These are phyloP conservation scores for Parachaetomium inaequale DNA, from an alignment of 495 filamentous ascomycete genomes.

Conservation along the genomic window DNA sequence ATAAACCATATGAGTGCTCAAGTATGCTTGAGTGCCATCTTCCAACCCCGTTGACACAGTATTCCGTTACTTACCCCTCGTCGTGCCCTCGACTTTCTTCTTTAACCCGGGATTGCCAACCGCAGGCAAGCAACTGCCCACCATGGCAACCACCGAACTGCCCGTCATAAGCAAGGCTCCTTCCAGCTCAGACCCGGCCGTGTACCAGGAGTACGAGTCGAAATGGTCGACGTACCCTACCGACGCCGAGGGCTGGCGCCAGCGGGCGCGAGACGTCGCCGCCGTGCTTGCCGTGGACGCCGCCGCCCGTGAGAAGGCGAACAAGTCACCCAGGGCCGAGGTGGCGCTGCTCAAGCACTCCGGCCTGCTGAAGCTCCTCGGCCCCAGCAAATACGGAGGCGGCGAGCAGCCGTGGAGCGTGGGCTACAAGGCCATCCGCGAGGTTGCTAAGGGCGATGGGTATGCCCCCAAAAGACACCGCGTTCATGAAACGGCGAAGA, in stretches of 20 bases:
- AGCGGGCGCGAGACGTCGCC: constrained; percentile 51
- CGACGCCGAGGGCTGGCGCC: constrained; percentile 46
- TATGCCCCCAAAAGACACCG: constrained; percentile 14
- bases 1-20: background rate
- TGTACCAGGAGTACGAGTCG: constrained; percentile 48
- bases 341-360: constrained; percentile 55
- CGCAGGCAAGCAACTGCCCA: background rate
- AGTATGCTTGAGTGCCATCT: background rate
- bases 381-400: constrained; percentile 53
- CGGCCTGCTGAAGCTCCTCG: constrained; percentile 53
- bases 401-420: constrained; percentile 55
- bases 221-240: constrained; percentile 47
- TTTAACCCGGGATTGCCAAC: background rate
- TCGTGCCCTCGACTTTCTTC: background rate
- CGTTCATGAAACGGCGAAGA: background rate
- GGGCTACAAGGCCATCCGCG: constrained; percentile 54
- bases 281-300: constrained; percentile 53
- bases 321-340: constrained; percentile 55
- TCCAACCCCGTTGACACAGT: background rate
- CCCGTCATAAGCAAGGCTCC: constrained; percentile 19
- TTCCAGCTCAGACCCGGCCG: constrained; percentile 46
- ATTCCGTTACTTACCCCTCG: background rate
- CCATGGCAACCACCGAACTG: constrained; percentile 7
- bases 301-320: constrained; percentile 50
- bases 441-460: constrained; percentile 58